A percentile compares a stretch with the other conserved stretches of the same genome.
phyloP scores from a whole-genome alignment of 192 early-diverging fungal species.

The Entomortierella parvispora region DNA sequence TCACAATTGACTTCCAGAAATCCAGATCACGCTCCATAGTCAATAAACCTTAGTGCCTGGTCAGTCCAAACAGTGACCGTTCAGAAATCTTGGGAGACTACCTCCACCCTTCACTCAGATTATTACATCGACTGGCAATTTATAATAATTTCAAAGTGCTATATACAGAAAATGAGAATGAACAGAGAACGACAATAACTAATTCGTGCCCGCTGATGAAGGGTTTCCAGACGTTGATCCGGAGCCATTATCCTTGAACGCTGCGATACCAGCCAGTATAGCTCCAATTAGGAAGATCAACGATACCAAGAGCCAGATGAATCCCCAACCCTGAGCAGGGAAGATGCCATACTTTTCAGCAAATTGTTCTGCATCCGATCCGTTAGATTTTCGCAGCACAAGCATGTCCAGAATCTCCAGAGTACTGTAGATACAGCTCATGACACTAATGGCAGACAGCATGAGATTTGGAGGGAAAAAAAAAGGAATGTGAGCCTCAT shows the following conservation, averaged over 20 bases:
- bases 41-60: too few species aligned
- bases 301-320: constrained; percentile 91
- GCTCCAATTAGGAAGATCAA: constrained; percentile 82
- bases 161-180: background rate
- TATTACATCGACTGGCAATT: too few species aligned
- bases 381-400: constrained; percentile 90
- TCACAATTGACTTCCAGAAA: too few species aligned
- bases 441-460: constrained; percentile 68
- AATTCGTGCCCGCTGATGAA: background rate
- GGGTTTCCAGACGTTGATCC: background rate
- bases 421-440: constrained; percentile 92
- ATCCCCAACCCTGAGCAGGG: constrained; percentile 86
- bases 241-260: constrained; percentile 70
- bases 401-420: constrained; percentile 98
- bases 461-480: background rate
- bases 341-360: constrained; percentile 78
- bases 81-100: too few species aligned
- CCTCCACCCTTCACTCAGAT: too few species aligned
- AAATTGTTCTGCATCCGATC: constrained; percentile 93
- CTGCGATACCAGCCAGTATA: constrained; percentile 81
- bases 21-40: too few species aligned
- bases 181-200: background rate
- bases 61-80: too few species aligned
- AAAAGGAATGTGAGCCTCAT: constrained; percentile 4
- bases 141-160: background rate